phyloP scores from a whole-genome alignment of 352 stramenopile species.

The Aphanomyces astaci region DNA sequence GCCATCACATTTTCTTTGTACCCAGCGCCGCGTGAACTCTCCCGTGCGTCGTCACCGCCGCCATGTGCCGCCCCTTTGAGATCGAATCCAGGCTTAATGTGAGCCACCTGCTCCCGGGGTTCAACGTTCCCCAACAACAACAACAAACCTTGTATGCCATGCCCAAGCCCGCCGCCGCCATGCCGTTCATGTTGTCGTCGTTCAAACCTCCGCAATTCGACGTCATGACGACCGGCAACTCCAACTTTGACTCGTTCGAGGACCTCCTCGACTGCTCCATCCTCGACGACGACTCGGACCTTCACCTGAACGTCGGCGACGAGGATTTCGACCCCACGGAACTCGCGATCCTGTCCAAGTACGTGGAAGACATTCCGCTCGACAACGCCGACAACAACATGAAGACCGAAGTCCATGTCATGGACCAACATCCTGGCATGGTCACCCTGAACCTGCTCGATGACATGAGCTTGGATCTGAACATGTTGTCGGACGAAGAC shows the following conservation, averaged over 20 bases:
- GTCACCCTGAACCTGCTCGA: conserved; percentile 11
- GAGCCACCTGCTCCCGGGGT: conserved; percentile 5
- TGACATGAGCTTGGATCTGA: not conserved
- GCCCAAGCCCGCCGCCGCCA: not conserved
- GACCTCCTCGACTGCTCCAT: conserved; percentile 17
- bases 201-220: not conserved
- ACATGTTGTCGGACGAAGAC: conserved; percentile 10
- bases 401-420: conserved; percentile 49
- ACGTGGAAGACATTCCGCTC: conserved; percentile 54
- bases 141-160: not conserved
- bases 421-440: not conserved
- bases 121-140: conserved; percentile 2
- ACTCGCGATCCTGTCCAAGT: conserved; percentile 83
- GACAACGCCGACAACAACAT: conserved; percentile 33
- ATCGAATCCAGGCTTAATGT: conserved; percentile 13
- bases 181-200: not conserved
- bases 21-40: not conserved
- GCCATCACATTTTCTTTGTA: conserved; percentile 12
- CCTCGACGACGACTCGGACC: conserved; percentile 6
- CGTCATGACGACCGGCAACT: not conserved
- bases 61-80: conserved; percentile 12
- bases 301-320: conserved; percentile 25
- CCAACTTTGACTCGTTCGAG: not conserved
- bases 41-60: not conserved
- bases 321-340: conserved; percentile 78